Evolutionary conservation across 306 rosid genomes (phyloP), one percentile per base, ranked within the genome.

Genomic region (Arachis stenosperma): DNA sequence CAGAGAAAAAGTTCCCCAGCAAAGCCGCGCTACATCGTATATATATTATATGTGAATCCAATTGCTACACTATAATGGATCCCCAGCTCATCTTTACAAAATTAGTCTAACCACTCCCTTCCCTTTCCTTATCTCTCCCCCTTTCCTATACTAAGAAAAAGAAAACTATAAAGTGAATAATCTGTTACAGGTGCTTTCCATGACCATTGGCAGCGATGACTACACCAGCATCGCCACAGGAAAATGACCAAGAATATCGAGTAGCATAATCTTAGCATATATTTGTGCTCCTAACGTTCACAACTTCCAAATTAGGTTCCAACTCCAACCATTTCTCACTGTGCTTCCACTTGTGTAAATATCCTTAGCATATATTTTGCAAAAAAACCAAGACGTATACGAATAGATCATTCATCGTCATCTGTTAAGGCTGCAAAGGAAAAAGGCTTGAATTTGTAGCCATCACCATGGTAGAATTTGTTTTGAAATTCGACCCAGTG

Each of bases 401-500:
- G 48, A 67, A 46, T 36, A 69, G 62, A 81, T 86, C 88, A 91
- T 71, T 90, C 98, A 10, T 95, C 99, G 6, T 95, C 99, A 78
- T 88, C 97, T 1, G 78, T 76, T 76, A 89, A 76, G 75, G 89
- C 65, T 61, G 97, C 84, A 17, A 91, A 91, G 65, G 99, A 88
- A 80, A 95, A 95, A 40, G 99, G 99, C 81, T 61, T 88, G 90
- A 95, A 95, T 88, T 95, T 91, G 84, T 87, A 82, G 74, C 99
- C 99, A 82, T 95, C 99, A 10, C 98, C 99, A 11, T 86, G 80
- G 86, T 95, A 95, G 88, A 95, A 95, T 72, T 95, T 95, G 71
- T 84, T 90, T 83, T 95, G 99, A 83, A 88, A 95, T 80, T 95
- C 99, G 48, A 95, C 97, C 99, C 99, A 95, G 80, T 95, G 99